Evolutionary conservation across 768 basidiomycete species (phyloP).

Genomic region (Cystofilobasidium capitatum): DNA sequence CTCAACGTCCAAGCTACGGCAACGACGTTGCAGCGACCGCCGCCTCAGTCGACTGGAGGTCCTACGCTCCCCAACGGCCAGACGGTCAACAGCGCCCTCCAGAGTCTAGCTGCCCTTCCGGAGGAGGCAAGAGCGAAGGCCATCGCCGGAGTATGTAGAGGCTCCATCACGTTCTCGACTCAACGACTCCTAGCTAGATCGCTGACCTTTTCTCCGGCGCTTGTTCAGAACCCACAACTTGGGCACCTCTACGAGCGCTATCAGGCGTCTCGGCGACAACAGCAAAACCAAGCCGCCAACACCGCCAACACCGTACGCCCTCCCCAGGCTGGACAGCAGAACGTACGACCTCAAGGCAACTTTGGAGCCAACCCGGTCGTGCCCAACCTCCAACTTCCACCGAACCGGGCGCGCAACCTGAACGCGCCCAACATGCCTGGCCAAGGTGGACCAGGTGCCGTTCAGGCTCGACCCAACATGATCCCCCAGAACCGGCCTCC

Average conservation of each 20-base stretch:
- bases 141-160: not conserved
- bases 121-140: too few relatives aligned
- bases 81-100: too few relatives aligned
- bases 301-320: not conserved
- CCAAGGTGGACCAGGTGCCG: too few relatives aligned
- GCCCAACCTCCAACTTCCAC: slow-evolving; percentile 21
- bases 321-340: not conserved
- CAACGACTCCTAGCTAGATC: too few relatives aligned
- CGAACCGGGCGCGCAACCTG: slow-evolving; percentile 10
- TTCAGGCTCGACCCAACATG: slow-evolving; percentile 4
- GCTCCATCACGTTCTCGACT: too few relatives aligned
- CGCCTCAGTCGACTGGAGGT: too few relatives aligned
- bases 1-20: too few relatives aligned
- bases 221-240: slow-evolving; percentile 10
- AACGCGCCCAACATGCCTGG: not conserved
- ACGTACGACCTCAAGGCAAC: slow-evolving; percentile 1
- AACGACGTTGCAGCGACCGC: too few relatives aligned
- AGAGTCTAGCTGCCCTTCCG: too few relatives aligned
- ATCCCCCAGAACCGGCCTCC: not conserved
- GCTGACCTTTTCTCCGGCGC: not conserved
- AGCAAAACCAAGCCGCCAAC: too few relatives aligned
- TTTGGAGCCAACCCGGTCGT: not conserved
- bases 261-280: not conserved
- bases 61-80: too few relatives aligned
- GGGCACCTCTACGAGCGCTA: slow-evolving; percentile 5